These are phyloP conservation scores for Prunus kanzakura DNA, from an alignment of 306 rosid species.

Conservation along the genomic window DNA sequence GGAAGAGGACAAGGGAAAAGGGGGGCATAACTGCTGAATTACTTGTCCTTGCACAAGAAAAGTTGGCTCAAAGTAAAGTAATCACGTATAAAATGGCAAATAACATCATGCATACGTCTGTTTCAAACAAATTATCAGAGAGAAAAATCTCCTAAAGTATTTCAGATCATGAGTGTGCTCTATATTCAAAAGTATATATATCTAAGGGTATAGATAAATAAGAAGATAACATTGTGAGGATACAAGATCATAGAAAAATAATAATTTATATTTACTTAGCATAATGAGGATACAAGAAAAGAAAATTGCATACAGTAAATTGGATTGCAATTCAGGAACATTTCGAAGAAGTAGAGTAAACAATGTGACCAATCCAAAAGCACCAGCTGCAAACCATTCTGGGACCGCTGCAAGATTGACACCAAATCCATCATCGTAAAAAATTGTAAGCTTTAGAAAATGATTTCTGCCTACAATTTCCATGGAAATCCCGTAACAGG, in stretches of 20 bases:
- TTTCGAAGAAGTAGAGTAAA: conserved; percentile 85
- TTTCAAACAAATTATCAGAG: neutral
- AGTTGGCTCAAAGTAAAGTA: neutral
- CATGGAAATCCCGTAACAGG: neutral
- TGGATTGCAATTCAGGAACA: conserved; percentile 87
- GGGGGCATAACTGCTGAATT: too few relatives aligned
- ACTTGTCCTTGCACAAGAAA: neutral
- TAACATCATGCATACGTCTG: neutral
- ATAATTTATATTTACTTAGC: neutral
- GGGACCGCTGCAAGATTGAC: conserved; percentile 70
- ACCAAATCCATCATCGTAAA: conserved; percentile 8
- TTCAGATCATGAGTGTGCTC: neutral
- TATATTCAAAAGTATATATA: too few relatives aligned
- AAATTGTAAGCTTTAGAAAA: conserved; percentile 13
- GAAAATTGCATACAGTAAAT: conserved; percentile 61
- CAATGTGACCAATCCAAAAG: conserved; percentile 90
- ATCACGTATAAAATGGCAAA: neutral
- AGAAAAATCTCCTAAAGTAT: neutral
- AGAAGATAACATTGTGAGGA: neutral
- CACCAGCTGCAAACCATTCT: conserved; percentile 92
- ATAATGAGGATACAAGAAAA: neutral
- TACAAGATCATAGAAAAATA: neutral
- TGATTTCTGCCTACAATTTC: neutral
- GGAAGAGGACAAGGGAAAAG: conserved; percentile 5
- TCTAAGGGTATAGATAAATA: neutral